A percentile compares a stretch with the other conserved stretches of the same genome.
Conservation (phyloP, 2,329 filamentous ascomycete genomes). For the Exserohilum rostratum region DNA sequence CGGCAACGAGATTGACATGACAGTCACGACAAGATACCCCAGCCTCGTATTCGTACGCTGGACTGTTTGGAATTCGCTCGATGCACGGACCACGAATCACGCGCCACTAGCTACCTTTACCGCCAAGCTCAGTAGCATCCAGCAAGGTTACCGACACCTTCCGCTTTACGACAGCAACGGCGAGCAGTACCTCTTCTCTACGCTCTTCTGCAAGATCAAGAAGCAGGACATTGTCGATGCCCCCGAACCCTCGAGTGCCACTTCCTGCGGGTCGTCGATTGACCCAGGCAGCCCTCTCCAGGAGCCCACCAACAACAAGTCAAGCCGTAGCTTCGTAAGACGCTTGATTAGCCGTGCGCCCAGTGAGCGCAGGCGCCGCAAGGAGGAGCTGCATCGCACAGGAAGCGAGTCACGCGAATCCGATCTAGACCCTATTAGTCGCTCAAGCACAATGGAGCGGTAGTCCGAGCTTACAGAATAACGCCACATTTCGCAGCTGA, state of each 20-base stretch:
- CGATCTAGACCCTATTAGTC: slow-evolving; percentile 40
- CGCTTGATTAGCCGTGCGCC: slow-evolving; percentile 53
- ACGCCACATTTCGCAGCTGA: slow-evolving; percentile 27
- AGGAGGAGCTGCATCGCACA: slow-evolving; percentile 34
- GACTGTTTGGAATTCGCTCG: slow-evolving; percentile 85
- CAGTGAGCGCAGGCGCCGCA: slow-evolving; percentile 50
- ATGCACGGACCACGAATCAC: slow-evolving; percentile 71
- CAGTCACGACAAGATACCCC: slow-evolving; percentile 89
- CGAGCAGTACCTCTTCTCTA: slow-evolving; percentile 93
- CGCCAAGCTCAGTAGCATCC: slow-evolving; percentile 86
- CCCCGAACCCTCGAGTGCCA: slow-evolving; percentile 27
- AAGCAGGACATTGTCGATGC: slow-evolving; percentile 61
- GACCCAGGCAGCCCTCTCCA: slow-evolving; percentile 38
- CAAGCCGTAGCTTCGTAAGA: slow-evolving; percentile 47
- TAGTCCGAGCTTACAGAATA: slow-evolving; percentile 24
- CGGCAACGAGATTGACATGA: slow-evolving; percentile 78
- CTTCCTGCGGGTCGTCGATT: slow-evolving; percentile 34
- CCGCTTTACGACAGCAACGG: slow-evolving; percentile 87
- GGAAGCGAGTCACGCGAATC: slow-evolving; percentile 42
- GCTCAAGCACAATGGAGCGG: slow-evolving; percentile 47
- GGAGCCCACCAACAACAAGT: slow-evolving; percentile 40
- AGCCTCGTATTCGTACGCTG: slow-evolving; percentile 93
- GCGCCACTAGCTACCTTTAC: slow-evolving; percentile 85
- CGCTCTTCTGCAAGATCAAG: slow-evolving; percentile 87
- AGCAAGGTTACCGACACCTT: slow-evolving; percentile 90